Evolutionary conservation across 352 stramenopile species (phyloP).

Genomic region (Pythium insidiosum): DNA sequence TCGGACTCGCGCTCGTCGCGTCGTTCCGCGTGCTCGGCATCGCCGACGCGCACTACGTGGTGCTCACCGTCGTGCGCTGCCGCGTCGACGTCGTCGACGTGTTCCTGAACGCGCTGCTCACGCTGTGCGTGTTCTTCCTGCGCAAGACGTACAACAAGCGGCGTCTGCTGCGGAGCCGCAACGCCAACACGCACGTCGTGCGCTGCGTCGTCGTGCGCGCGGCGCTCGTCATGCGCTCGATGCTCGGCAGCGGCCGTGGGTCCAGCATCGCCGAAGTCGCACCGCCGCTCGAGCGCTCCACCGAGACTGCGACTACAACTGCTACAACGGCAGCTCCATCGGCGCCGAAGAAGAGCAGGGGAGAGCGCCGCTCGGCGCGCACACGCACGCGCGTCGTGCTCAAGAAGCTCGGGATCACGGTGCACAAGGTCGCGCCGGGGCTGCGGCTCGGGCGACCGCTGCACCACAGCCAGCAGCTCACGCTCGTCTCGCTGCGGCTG

Average conservation of each 20-base stretch:
- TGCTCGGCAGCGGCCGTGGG: too few species aligned
- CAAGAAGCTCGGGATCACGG: conserved; percentile 13
- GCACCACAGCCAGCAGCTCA: conserved; percentile 9
- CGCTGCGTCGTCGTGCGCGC: conserved; percentile 8
- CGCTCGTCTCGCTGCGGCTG: conserved; percentile 11
- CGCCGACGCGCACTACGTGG: not conserved
- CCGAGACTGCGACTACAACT: too few species aligned
- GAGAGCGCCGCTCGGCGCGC: too few species aligned
- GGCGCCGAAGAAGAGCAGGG: too few species aligned
- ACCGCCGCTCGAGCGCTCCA: too few species aligned
- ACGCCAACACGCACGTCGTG: conserved; percentile 5
- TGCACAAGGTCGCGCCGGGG: conserved; percentile 4
- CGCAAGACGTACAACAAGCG: conserved; percentile 13
- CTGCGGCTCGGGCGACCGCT: conserved; percentile 3
- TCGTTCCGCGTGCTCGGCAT: conserved; percentile 2
- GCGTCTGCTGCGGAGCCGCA: conserved; percentile 5
- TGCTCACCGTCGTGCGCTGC: not conserved
- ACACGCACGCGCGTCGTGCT: conserved; percentile 11
- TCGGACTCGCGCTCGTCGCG: not conserved
- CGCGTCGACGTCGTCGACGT: conserved; percentile 6
- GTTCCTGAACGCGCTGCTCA: conserved; percentile 10
- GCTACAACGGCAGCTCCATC: too few species aligned
- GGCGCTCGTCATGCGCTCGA: conserved; percentile 2
- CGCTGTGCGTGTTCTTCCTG: conserved; percentile 8
- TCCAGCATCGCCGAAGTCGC: too few species aligned